Base-by-base conservation (phyloP, 2,329 filamentous ascomycete genomes). In the Pseudocercospora cruenta region DNA sequence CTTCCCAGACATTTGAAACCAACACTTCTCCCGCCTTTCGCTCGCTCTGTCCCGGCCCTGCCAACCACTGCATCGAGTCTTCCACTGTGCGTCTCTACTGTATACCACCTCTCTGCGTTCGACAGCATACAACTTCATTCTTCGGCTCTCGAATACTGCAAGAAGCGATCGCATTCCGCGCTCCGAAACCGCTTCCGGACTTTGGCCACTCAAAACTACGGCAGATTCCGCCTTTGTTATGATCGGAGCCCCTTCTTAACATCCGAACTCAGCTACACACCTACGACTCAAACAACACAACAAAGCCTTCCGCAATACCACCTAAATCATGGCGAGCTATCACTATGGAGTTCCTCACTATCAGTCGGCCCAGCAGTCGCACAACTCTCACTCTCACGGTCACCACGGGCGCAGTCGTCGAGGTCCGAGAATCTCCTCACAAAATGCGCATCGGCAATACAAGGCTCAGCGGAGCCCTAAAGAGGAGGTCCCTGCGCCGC, bases 401-500 rank as follows among this genome's bases (percentile, higher is more conserved):
- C 90, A 94, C 82, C 91, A 95, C 76, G 91, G 92, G 75, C 92
- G 94, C 76, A 94, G 91, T 79, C 91, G 94, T 76, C 88, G 94
- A 77, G 91, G 90, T 51, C 91, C 93, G 67, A 88, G 94, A 74
- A 85, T 95, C 74, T 90, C 90, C 49, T 89, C 92, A 60, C 93
- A 96, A 77, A 93, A 94, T 82, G 83, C 89, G 59, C 92, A 96
- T 77, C 91, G 93, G 79, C 93, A 97, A 80, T 77, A 75, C 72
- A 91, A 93, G 69, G 90, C 90, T 70, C 90, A 94, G 62, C 90
- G 92, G 77, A 91, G 90, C 75, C 92, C 94, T 82, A 94, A 96
- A 80, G 93, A 97, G 79, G 93, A 97, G 79, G 82, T 93, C 70
- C 89, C 89, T 73, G 93, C 96, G 80, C 86, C 90, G n/a, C 88